These are phyloP conservation scores for Colletotrichum destructivum DNA, from an alignment of 2,329 filamentous ascomycete species.

Conservation along the genomic window DNA sequence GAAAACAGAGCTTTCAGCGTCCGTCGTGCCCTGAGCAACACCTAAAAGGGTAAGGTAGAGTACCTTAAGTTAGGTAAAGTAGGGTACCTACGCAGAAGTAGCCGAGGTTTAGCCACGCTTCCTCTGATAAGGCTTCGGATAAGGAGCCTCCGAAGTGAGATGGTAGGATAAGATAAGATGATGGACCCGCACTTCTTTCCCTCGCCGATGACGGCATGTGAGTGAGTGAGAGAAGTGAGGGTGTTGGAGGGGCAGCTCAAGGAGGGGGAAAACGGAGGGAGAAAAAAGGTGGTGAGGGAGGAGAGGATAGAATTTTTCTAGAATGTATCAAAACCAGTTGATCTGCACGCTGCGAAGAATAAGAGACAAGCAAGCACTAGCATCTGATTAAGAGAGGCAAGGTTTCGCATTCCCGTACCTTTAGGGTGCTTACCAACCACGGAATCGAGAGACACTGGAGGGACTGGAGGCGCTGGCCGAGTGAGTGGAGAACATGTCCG, in stretches of 20 bases:
- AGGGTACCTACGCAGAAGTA: neutral
- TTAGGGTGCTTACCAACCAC: constrained; percentile 36
- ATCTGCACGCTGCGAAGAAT: neutral
- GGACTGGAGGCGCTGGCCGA: neutral
- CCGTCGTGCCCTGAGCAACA: neutral
- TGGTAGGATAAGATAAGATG: constrained; percentile 1
- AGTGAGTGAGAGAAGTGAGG: neutral
- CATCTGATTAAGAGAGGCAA: neutral
- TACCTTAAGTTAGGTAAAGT: too few relatives aligned
- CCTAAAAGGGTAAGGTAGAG: neutral
- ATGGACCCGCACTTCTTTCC: neutral
- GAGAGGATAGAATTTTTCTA: constrained; percentile 23
- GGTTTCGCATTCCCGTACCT: neutral
- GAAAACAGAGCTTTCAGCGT: too few relatives aligned
- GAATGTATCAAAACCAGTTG: constrained; percentile 7
- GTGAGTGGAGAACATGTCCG: constrained; percentile 28
- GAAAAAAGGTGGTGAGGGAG: too few relatives aligned
- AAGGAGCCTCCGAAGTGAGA: neutral
- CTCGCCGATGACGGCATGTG: constrained; percentile 12
- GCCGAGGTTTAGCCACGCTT: neutral
- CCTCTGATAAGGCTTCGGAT: neutral
- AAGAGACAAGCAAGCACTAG: neutral
- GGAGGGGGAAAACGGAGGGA: neutral
- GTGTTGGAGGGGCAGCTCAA: neutral
- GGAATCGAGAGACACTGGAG: neutral